Conservation (phyloP, 2,329 filamentous ascomycete genomes). For the Emmonsia crescens region DNA sequence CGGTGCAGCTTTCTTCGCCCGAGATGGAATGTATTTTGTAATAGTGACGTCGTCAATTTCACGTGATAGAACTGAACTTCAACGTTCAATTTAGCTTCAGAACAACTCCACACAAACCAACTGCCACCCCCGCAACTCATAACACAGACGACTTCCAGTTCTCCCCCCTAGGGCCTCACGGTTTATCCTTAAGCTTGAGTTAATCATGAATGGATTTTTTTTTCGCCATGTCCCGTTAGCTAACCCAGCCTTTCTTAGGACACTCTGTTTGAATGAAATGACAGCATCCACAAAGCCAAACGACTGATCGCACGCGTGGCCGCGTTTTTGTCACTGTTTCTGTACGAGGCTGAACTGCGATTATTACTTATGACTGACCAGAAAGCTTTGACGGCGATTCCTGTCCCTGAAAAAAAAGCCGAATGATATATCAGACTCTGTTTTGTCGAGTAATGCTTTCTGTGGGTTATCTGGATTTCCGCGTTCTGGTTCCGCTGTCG, state of each 20-base stretch:
- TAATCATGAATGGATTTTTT: background rate
- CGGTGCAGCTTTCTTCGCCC: background rate
- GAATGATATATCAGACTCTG: too few species aligned
- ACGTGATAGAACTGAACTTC: background rate
- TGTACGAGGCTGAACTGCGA: background rate
- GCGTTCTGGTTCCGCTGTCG: background rate
- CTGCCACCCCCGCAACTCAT: too few species aligned
- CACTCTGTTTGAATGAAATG: background rate
- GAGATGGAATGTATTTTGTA: too few species aligned
- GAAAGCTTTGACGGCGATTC: background rate
- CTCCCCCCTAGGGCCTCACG: too few species aligned
- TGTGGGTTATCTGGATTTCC: background rate
- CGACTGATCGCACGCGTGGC: background rate
- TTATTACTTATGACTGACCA: background rate
- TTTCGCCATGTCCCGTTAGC: background rate
- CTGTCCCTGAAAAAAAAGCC: background rate
- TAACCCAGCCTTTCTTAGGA: background rate
- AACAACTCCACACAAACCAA: background rate
- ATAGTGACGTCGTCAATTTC: background rate
- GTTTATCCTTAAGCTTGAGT: background rate
- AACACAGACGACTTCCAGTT: background rate
- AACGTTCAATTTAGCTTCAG: background rate
- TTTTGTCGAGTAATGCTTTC: background rate
- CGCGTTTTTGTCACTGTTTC: background rate
- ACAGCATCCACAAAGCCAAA: background rate